Evolutionary conservation across 2,329 filamentous ascomycete genomes (phyloP), one percentile per base, ranked within the genome.

Genomic region (Epichloe festucae): DNA sequence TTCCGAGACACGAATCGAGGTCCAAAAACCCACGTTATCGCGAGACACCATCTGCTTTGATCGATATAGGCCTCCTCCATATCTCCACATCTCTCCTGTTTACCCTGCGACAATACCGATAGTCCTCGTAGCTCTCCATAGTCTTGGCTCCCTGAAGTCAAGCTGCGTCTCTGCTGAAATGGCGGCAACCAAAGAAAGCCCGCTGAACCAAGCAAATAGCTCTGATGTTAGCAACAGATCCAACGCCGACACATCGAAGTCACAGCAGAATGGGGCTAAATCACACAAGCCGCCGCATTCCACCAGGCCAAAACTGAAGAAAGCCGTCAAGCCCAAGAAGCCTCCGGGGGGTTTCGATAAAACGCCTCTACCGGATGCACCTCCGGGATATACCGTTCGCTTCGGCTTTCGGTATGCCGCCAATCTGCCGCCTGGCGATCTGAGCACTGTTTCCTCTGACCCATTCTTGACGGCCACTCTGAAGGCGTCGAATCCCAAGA

Each of bases 311-410:
- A 56, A 56, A 2, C 46, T 64, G 19, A 65, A 62, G 46, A 56
- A 60, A 5, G 54, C 58, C 31, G 54, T 62, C 45, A 59, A 60
- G 46, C 50, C 59, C 14, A 64, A 61, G 43, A 62, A 62, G 39
- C 87, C 87, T 0, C 78, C 84, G 0, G 89, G 89, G 89, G 89
- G 89, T 36, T 93, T 81, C 65, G 89, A 95, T 66, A 66, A 72
- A 38, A 95, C 88, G 0, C 87, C 89, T 1, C 73, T 95, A 8
- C 87, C 88, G 0, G 69, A 78, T 60, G 82, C 81, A 4, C 82
- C 84, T 8, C 81, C 84, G 7, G 89, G 90, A 27, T 96, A 86
- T 69, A 95, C 88, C 0, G 65, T 96, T 57, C 85, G 84, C 63
- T 84, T 97, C 69, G 89, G 82, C 48, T 88, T 97, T 64, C 85